Conservation (phyloP, 2,329 filamentous ascomycete species). For the Fusarium penzigii region DNA sequence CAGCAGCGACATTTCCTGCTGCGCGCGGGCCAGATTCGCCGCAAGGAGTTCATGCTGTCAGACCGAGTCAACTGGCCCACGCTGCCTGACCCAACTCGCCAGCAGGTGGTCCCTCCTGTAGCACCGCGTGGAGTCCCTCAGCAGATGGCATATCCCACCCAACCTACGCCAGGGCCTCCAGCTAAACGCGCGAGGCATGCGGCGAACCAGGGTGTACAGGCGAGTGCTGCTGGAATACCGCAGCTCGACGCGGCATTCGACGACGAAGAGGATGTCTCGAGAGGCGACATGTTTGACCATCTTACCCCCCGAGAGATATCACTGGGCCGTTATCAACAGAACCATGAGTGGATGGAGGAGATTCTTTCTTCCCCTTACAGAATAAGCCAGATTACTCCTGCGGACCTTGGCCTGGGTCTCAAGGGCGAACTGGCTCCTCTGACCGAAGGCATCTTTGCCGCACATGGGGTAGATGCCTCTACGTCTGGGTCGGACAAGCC, state of each 20-base stretch:
- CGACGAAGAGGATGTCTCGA: slow-evolving; percentile 85
- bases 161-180: slow-evolving; percentile 51
- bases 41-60: slow-evolving; percentile 92
- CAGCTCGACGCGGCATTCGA: slow-evolving; percentile 59
- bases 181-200: slow-evolving; percentile 55
- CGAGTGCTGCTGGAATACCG: slow-evolving; percentile 40
- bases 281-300: slow-evolving; percentile 87
- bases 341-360: slow-evolving; percentile 99
- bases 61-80: slow-evolving; percentile 90
- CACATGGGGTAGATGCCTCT: slow-evolving; percentile 52
- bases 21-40: slow-evolving; percentile 75
- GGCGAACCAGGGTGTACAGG: slow-evolving; percentile 42
- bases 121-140: slow-evolving; percentile 54
- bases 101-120: slow-evolving; percentile 53
- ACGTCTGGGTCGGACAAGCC: slow-evolving; percentile 55
- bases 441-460: slow-evolving; percentile 83
- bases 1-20: slow-evolving; percentile 65
- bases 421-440: slow-evolving; percentile 79
- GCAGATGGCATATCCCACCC: slow-evolving; percentile 63
- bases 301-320: slow-evolving; percentile 89
- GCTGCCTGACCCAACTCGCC: slow-evolving; percentile 58
- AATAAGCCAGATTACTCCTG: slow-evolving; percentile 80
- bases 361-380: slow-evolving; percentile 88
- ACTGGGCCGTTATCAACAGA: slow-evolving; percentile 82
- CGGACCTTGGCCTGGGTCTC: slow-evolving; percentile 82